Base-by-base conservation (phyloP, 1,284 basidiomycete species). In the Fereydounia khargensis region DNA sequence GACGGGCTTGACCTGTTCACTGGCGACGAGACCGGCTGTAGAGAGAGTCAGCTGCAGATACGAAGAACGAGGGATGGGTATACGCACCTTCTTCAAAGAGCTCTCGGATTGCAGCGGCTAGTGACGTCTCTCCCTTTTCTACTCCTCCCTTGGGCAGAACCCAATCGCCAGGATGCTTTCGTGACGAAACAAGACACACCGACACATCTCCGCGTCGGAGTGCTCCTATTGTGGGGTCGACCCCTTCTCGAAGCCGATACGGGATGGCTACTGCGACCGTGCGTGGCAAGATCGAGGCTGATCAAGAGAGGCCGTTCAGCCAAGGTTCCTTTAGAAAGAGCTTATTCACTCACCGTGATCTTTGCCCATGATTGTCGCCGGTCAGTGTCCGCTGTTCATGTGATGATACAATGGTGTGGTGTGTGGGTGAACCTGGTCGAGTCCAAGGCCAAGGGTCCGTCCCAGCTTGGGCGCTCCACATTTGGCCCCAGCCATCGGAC, bases 101-200 rank as follows among this genome's bases (percentile, higher is more conserved):
- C 46, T 74, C 71, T 18, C 71, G 42, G 4, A 50, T 24, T 1
- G 71, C 71, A 11, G 70, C 66, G 35, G 53, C 41, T 8, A 58
- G 48, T 4, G 51, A 53, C 14, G 20, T 21, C 43, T 73, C 71
- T 25, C 64, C 65, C 11, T 35, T 9, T 28, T 73, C 68, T n/a
- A 73, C 46, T 3, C 71, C 71, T 21, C 71, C 71, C 42, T 74
- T 74, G 21, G 71, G 71, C 13, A 74, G 47, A 1, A 74, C 70
- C 19, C 19, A 73, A 2, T 40, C 42, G 17, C 47, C 35, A 18
- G 45, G 35, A 25, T 74, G 71, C 44, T 74, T 74, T 14, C 70
- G 52, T 11, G 68, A 71, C 2, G 64, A 44, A 2, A 74, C 71
- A 8, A 74, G 50, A 32, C 59, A 65, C 32, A 74, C 43, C 0